Evolutionary conservation across 164 flowering plant genomes (phyloP).

Genomic region (Macadamia integrifolia): DNA sequence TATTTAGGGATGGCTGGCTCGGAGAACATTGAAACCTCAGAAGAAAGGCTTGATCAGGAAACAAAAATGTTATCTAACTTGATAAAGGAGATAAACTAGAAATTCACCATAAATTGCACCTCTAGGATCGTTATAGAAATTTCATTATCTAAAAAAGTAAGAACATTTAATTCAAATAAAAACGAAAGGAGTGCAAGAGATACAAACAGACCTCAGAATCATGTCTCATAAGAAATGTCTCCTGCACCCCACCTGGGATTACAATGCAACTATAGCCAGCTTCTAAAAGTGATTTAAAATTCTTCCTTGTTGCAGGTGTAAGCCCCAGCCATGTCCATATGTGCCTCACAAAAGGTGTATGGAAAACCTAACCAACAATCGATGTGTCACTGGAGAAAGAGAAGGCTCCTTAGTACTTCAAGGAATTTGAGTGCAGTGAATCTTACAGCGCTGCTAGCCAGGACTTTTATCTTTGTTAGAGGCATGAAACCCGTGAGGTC

Average conservation of each 20-base stretch:
- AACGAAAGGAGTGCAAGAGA: neutral
- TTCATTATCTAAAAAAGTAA: no score
- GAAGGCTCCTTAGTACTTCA: neutral
- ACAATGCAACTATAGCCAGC: conserved; percentile 87
- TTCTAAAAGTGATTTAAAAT: conserved; percentile 55
- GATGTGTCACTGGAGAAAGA: no score
- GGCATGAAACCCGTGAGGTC: conserved; percentile 82
- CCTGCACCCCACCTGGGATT: conserved; percentile 95
- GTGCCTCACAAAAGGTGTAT: conserved; percentile 87
- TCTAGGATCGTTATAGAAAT: no score
- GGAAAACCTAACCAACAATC: conserved; percentile 51
- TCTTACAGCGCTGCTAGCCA: conserved; percentile 87
- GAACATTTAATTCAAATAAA: neutral
- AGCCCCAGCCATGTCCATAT: conserved; percentile 97
- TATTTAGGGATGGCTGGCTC: no score
- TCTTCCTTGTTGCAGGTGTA: conserved; percentile 67
- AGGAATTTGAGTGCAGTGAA: conserved; percentile 4
- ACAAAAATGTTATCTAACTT: no score
- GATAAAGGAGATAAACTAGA: no score
- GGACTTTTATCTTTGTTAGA: conserved; percentile 72
- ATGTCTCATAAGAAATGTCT: conserved; percentile 65
- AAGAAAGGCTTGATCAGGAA: no score
- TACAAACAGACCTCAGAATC: conserved; percentile 58
- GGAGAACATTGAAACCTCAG: no score
- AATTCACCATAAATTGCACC: no score